Evolutionary conservation across 164 flowering plant species (phyloP).

Genomic region (Paratinospora sagittata): DNA sequence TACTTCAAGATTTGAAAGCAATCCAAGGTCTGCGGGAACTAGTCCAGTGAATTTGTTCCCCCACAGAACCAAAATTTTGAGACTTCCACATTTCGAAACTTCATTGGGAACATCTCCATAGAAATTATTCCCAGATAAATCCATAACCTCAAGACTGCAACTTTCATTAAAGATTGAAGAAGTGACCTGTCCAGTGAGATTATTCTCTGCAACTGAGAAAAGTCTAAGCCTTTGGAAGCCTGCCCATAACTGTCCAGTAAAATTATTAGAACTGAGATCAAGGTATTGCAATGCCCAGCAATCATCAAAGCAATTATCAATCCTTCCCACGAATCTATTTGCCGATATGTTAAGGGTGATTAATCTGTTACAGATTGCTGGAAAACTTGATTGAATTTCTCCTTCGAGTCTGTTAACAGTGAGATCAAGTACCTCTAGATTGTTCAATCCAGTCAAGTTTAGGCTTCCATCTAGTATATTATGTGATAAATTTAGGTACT

Average conservation of each 20-base stretch:
- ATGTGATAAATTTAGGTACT: slow-evolving; percentile 58
- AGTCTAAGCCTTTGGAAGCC: slow-evolving; percentile 41
- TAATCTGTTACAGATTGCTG: slow-evolving; percentile 43
- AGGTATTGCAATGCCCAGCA: slow-evolving; percentile 48
- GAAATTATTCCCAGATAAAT: slow-evolving; percentile 61
- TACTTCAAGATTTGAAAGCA: slow-evolving; percentile 32
- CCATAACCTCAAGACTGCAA: slow-evolving; percentile 52
- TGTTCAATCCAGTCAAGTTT: slow-evolving; percentile 43
- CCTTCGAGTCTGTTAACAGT: slow-evolving; percentile 54
- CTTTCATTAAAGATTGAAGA: slow-evolving; percentile 28
- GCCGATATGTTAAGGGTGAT: slow-evolving; percentile 45
- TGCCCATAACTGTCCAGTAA: slow-evolving; percentile 49
- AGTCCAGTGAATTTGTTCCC: slow-evolving; percentile 59
- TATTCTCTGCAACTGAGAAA: slow-evolving; percentile 53
- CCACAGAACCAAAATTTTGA: slow-evolving; percentile 40
- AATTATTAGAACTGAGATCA: slow-evolving; percentile 60
- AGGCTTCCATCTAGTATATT: slow-evolving; percentile 51
- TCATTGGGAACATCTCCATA: slow-evolving; percentile 42
- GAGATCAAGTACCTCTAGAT: slow-evolving; percentile 55
- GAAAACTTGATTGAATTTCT: slow-evolving; percentile 35
- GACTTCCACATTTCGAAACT: slow-evolving; percentile 43
- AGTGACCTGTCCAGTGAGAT: slow-evolving; percentile 36
- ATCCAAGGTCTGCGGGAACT: slow-evolving; percentile 54
- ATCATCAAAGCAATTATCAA: slow-evolving; percentile 35
- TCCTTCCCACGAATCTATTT: slow-evolving; percentile 51